Evolutionary conservation across 73 alveolate species (phyloP).

Genomic region (Stentor roeselii): DNA sequence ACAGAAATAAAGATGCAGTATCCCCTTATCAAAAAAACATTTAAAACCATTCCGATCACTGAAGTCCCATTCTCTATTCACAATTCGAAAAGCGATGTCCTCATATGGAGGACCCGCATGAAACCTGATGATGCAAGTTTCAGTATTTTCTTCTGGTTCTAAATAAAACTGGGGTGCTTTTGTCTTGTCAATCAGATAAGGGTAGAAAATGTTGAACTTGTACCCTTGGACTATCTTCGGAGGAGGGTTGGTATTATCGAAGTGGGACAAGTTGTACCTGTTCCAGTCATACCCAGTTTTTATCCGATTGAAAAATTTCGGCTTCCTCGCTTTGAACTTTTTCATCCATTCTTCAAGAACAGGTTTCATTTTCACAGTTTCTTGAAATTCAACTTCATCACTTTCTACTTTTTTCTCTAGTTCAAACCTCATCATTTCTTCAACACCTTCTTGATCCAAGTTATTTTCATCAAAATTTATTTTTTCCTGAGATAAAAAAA

Average conservation of each 20-base stretch:
- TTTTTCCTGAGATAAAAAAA: too few relatives aligned
- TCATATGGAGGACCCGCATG: constrained; percentile 99
- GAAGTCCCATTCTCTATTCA: constrained; percentile 99
- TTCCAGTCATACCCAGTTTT: constrained; percentile 99
- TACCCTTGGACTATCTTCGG: constrained; percentile 98
- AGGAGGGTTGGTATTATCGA: constrained; percentile 98
- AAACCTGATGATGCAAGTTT: constrained; percentile 87
- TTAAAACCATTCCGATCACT: constrained; percentile 91
- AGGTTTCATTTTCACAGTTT: neutral
- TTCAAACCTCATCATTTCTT: constrained; percentile 5
- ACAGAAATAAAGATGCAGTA: constrained; percentile 94
- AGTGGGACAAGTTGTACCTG: constrained; percentile 98
- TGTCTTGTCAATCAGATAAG: constrained; percentile 94
- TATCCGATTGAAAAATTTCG: constrained; percentile 90
- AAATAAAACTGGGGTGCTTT: constrained; percentile 94
- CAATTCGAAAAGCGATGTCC: constrained; percentile 98
- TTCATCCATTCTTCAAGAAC: constrained; percentile 73
- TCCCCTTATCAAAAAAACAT: constrained; percentile 65
- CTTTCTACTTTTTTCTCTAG: neutral
- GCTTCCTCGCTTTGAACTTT: constrained; percentile 88
- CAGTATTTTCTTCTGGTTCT: constrained; percentile 66
- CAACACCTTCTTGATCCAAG: constrained; percentile 13
- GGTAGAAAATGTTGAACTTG: constrained; percentile 97
- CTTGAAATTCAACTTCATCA: neutral
- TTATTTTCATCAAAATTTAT: constrained; percentile 25